Evolutionary conservation across 768 basidiomycete genomes (phyloP).

Genomic region (Fomitopsis pulvina): DNA sequence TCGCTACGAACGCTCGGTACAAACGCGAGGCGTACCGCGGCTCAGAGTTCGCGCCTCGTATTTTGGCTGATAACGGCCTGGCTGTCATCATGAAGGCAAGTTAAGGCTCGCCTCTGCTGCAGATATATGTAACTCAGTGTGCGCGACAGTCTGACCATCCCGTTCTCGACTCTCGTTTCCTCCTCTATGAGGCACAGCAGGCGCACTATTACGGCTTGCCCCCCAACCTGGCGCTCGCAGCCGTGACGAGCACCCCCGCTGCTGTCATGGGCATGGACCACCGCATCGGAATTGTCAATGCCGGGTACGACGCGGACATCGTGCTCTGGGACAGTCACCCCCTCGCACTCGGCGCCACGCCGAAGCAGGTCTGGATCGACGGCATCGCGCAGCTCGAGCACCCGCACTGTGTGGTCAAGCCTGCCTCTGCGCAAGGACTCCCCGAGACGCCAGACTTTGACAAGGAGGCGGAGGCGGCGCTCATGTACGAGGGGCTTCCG

Average conservation of each 20-base stretch:
- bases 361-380: slow-evolving; percentile 79
- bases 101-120: not conserved
- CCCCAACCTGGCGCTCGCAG: slow-evolving; percentile 55
- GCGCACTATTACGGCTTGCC: slow-evolving; percentile 69
- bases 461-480: slow-evolving; percentile 43
- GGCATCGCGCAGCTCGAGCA: slow-evolving; percentile 63
- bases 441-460: slow-evolving; percentile 56
- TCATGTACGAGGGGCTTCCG: slow-evolving; percentile 59
- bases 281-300: slow-evolving; percentile 26
- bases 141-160: slow-evolving; percentile 43
- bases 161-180: slow-evolving; percentile 46
- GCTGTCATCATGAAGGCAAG: slow-evolving; percentile 55
- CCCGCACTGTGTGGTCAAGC: slow-evolving; percentile 47
- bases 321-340: slow-evolving; percentile 78
- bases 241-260: slow-evolving; percentile 71
- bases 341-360: slow-evolving; percentile 68
- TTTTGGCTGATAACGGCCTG: slow-evolving; percentile 51
- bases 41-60: slow-evolving; percentile 56
- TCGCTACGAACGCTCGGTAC: slow-evolving; percentile 69
- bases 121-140: not conserved
- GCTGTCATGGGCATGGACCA: slow-evolving; percentile 66
- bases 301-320: slow-evolving; percentile 65
- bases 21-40: slow-evolving; percentile 62
- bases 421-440: slow-evolving; percentile 40
- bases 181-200: slow-evolving; percentile 55